A percentile compares a stretch with the other conserved stretches of the same genome.
These are phyloP conservation scores for Eimeria acervulina DNA, from an alignment of 169 alveolate genomes.

Conservation along the genomic window DNA sequence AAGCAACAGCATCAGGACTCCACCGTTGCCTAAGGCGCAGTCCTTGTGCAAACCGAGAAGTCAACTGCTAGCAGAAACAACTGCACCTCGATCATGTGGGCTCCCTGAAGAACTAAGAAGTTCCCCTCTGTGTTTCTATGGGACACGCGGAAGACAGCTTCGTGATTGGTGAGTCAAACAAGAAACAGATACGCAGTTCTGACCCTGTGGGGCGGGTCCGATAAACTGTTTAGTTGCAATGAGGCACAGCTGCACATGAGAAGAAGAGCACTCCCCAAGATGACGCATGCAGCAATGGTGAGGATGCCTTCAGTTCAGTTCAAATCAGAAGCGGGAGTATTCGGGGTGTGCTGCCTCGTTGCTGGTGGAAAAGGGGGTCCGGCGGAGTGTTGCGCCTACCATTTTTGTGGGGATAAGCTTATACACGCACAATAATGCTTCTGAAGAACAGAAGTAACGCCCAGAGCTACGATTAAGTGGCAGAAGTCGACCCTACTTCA, in stretches of 20 bases:
- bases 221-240: background rate
- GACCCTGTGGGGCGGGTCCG: constrained; percentile 28
- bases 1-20: background rate
- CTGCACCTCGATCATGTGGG: background rate
- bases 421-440: background rate
- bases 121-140: background rate
- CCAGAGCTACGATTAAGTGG: background rate
- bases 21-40: background rate
- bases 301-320: background rate
- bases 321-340: background rate
- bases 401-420: constrained; percentile 7
- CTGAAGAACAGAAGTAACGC: constrained; percentile 20
- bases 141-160: background rate
- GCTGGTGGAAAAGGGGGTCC: background rate
- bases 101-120: background rate
- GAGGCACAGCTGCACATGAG: background rate
- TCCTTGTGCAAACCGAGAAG: background rate
- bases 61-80: background rate
- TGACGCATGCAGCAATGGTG: background rate
- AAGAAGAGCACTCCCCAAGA: background rate
- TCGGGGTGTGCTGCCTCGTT: background rate
- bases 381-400: constrained; percentile 1
- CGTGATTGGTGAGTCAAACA: background rate
- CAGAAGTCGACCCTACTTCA: background rate
- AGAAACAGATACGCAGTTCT: background rate